Evolutionary conservation across 306 rosid genomes (phyloP), one percentile per base, ranked within the genome.

Genomic region (Corylus americana): DNA sequence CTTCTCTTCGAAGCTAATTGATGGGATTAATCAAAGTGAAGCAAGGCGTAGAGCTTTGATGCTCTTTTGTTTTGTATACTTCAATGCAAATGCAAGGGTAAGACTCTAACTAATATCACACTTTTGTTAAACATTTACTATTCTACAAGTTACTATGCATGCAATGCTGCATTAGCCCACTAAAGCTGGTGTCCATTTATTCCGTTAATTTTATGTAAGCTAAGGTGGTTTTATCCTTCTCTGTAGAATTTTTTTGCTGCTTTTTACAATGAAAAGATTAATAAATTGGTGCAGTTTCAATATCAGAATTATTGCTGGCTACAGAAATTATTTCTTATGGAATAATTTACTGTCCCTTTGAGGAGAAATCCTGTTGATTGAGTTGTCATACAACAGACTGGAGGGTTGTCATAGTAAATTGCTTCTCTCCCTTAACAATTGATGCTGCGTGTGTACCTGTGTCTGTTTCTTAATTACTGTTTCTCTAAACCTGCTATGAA

Each of bases 1-100:
- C 67, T 86, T 92, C 54, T 87, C 93, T 5, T 93, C 96, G 1
- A 86, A 75, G 85, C 79, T 94, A 71, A 88, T 92, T 76, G 98
- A 94, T 47, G 97, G 98, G 59, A 94, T 94, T 49, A 94, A 94
- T 82, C 93, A 81, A 87, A 92, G 87, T 20, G 85, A 78, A 20
- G 87, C 89, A n/a, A 90, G 98, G 79, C 96, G 97, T 20, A 88
- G 87, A 80, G 98, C 89, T n/a, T 92, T 94, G 45, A 61, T 83
- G 82, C 92, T 94, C 25, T 91, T 94, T 74, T 94, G 98, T 79
- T 79, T 86, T 77, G 84, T 84, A 16, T 62, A 88, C 86, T 88
- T 83, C 87, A 76, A 94, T 62, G 85, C 89, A 53, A 81, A 82
- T 83, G 87, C 90, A 5, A 92, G 91, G 90, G 97, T 89, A 87